These are phyloP conservation scores for Tolypocladium ophioglossoides DNA, from an alignment of 2,329 filamentous ascomycete species.

Conservation along the genomic window DNA sequence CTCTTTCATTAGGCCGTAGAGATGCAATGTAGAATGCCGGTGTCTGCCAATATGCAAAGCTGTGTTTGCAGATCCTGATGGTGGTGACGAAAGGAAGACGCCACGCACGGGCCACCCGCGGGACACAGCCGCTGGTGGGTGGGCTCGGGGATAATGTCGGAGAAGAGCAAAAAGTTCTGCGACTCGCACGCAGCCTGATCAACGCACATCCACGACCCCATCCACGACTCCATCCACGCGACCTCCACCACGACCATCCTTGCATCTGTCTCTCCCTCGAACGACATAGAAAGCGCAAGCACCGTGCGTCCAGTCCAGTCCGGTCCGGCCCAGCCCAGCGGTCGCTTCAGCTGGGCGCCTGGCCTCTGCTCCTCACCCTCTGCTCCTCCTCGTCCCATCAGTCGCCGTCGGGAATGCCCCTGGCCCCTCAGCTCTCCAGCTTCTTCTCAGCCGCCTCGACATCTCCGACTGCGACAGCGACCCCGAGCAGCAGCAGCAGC, in stretches of 20 bases:
- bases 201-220: not conserved
- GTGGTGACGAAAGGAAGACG: not conserved
- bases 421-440: conserved; percentile 4
- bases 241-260: not conserved
- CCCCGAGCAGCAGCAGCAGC: conserved; percentile 4
- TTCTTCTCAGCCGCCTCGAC: conserved; percentile 2
- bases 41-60: too few species aligned
- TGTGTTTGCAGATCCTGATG: too few species aligned
- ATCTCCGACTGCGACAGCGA: conserved; percentile 5
- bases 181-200: not conserved
- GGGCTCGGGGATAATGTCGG: not conserved
- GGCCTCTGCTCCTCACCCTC: not conserved
- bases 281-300: not conserved
- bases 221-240: not conserved
- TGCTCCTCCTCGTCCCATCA: not conserved
- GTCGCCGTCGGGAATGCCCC: conserved; percentile 2
- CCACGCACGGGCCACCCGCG: not conserved
- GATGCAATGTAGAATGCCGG: too few species aligned
- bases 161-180: not conserved
- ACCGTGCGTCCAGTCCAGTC: not conserved
- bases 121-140: not conserved
- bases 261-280: not conserved
- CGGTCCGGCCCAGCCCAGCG: not conserved
- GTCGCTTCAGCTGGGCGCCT: not conserved
- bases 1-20: too few species aligned